A percentile compares a stretch with the other conserved stretches of the same genome.
phyloP scores from a whole-genome alignment of 345 rosid genomes.

The Reutealis trisperma region DNA sequence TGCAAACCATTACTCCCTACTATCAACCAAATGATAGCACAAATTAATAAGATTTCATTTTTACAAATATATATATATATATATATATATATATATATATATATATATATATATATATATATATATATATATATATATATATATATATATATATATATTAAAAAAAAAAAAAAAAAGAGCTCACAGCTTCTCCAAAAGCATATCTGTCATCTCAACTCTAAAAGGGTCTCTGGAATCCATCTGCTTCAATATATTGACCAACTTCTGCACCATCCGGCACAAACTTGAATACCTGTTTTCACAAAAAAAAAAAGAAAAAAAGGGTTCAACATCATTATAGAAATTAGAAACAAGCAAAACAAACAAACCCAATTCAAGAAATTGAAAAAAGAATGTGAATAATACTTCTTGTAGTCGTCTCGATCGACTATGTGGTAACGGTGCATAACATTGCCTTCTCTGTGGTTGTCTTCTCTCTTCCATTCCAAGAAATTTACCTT shows the following conservation, averaged over 20 bases:
- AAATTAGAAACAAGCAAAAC: not conserved
- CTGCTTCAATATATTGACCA: slow-evolving; percentile 75
- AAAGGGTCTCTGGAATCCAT: slow-evolving; percentile 79
- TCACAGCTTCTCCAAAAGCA: slow-evolving; percentile 84
- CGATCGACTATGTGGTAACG: slow-evolving; percentile 73
- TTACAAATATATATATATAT: too few species aligned
- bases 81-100: too few species aligned
- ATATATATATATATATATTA: too few species aligned
- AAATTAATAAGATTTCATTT: not conserved
- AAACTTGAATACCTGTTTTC: slow-evolving; percentile 61
- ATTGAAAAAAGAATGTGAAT: not conserved
- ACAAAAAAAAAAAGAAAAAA: not conserved
- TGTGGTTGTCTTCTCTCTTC: slow-evolving; percentile 80
- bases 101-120: too few species aligned
- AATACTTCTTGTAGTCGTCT: slow-evolving; percentile 92
- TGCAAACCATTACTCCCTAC: not conserved
- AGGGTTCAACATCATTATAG: too few species aligned
- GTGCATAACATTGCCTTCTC: slow-evolving; percentile 61
- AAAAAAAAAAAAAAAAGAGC: slow-evolving; percentile 19
- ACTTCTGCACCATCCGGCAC: slow-evolving; percentile 87
- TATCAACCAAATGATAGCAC: not conserved
- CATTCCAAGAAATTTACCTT: slow-evolving; percentile 74
- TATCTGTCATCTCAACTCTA: slow-evolving; percentile 84
- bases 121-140: too few species aligned
- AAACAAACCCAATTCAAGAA: slow-evolving; percentile 9